Conservation (phyloP, 2,329 filamentous ascomycete species). For the Neoascochyta sp. region DNA sequence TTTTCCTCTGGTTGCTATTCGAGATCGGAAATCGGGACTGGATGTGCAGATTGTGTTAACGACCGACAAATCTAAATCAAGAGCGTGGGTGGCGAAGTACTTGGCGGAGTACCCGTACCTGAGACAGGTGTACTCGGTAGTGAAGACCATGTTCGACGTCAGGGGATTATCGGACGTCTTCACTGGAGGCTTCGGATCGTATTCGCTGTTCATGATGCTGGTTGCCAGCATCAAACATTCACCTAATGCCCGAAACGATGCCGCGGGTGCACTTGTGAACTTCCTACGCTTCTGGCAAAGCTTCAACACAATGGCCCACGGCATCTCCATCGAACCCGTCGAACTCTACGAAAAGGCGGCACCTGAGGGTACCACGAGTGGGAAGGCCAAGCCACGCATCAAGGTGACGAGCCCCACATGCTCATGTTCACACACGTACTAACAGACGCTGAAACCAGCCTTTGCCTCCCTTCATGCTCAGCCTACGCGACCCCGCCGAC, state of each 20-base stretch:
- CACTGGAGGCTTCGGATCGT: slow-evolving; percentile 51
- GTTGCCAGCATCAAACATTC: slow-evolving; percentile 51
- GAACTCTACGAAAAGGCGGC: slow-evolving; percentile 42
- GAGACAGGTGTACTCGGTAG: slow-evolving; percentile 47
- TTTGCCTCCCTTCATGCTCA: slow-evolving; percentile 42
- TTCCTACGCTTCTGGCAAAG: slow-evolving; percentile 51
- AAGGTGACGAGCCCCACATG: slow-evolving; percentile 8
- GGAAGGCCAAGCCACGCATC: slow-evolving; percentile 12
- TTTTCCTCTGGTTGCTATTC: slow-evolving; percentile 42
- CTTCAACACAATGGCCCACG: slow-evolving; percentile 46
- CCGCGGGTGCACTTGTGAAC: slow-evolving; percentile 45
- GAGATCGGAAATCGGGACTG: slow-evolving; percentile 49
- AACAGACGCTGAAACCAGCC: slow-evolving; percentile 10
- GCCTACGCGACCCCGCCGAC: slow-evolving; percentile 58
- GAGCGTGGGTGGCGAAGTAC: slow-evolving; percentile 46
- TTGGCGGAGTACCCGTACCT: slow-evolving; percentile 50
- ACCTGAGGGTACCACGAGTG: slow-evolving; percentile 16
- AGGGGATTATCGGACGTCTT: slow-evolving; percentile 49
- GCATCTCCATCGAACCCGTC: slow-evolving; percentile 50
- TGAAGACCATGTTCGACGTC: slow-evolving; percentile 51
- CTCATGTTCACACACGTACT: slow-evolving; percentile 1
- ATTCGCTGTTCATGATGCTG: slow-evolving; percentile 56
- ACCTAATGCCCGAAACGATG: slow-evolving; percentile 29
- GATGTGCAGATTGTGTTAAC: slow-evolving; percentile 52
- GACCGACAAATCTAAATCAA: slow-evolving; percentile 40